phyloP scores from a whole-genome alignment of 176 grass and related monocot species.

The Oryza meridionalis region DNA sequence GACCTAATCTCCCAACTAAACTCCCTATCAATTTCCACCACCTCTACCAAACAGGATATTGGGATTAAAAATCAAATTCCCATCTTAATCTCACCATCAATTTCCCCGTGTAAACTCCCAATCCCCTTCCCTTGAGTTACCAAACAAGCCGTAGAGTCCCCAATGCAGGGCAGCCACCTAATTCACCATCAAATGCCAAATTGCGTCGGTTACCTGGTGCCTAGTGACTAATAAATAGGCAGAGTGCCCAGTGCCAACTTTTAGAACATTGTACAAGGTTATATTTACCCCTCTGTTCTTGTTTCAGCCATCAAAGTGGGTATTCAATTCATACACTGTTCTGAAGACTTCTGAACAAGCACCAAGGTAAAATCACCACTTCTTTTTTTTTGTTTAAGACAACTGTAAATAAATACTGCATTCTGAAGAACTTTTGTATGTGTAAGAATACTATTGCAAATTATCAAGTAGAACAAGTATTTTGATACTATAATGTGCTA shows the following conservation, averaged over 20 bases:
- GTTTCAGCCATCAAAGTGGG: conserved; percentile 95
- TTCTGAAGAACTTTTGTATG: conserved; percentile 8
- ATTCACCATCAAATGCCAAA: neutral
- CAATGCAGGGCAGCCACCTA: neutral
- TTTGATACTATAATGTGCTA: conserved; percentile 3
- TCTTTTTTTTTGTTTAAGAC: neutral
- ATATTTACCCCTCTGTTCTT: conserved; percentile 34
- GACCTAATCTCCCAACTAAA: no score
- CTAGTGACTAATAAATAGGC: no score
- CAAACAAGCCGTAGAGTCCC: no score
- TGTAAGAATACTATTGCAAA: neutral
- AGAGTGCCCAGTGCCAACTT: neutral
- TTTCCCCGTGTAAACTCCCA: no score
- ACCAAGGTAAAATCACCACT: conserved; percentile 64
- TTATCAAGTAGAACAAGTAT: neutral
- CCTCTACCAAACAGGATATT: no score
- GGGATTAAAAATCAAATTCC: no score
- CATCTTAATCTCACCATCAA: no score
- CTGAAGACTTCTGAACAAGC: conserved; percentile 92
- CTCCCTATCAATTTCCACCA: no score
- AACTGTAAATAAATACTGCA: neutral
- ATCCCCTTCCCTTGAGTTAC: no score
- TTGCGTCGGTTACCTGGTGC: neutral
- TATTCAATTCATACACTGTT: conserved; percentile 84
- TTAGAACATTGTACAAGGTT: neutral